Percentiles rank a stretch among this genome's conserved stretches.
Conservation (phyloP, 2,329 filamentous ascomycete genomes). For the Sporothrix luriei region DNA sequence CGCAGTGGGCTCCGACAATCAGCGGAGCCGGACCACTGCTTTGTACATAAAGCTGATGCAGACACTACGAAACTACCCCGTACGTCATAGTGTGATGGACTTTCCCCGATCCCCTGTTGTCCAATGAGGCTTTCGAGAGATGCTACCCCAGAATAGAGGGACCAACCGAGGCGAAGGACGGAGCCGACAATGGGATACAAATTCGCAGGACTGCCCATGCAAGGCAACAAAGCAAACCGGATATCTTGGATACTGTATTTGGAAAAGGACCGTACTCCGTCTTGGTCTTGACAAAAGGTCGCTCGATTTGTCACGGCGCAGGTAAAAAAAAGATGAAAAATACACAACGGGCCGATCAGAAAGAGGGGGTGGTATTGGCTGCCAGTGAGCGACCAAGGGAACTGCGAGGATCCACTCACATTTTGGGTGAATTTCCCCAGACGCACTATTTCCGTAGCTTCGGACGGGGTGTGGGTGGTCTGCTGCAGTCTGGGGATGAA, state of each 20-base stretch:
- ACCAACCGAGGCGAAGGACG: neutral
- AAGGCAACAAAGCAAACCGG: neutral
- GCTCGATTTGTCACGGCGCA: neutral
- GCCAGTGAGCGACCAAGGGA: neutral
- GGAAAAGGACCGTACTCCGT: slow-evolving; percentile 6
- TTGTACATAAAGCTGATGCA: too few relatives aligned
- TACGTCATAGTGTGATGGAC: too few relatives aligned
- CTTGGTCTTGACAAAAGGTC: neutral
- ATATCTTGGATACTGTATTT: too few relatives aligned
- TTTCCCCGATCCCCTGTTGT: too few relatives aligned
- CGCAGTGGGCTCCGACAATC: neutral
- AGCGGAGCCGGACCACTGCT: neutral
- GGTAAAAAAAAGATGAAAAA: neutral
- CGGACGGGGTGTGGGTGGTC: neutral
- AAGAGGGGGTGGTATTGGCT: slow-evolving; percentile 11
- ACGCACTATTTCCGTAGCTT: neutral
- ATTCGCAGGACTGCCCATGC: neutral
- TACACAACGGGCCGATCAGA: slow-evolving; percentile 30
- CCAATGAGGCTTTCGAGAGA: too few relatives aligned
- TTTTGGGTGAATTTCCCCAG: slow-evolving; percentile 9
- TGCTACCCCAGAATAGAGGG: neutral
- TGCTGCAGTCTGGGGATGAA: neutral
- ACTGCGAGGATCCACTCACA: slow-evolving; percentile 22
- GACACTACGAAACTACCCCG: too few relatives aligned
- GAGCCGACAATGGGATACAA: neutral